Base-by-base conservation (phyloP, 1,139 yeast species). In the Scheffersomyces lignicola region DNA sequence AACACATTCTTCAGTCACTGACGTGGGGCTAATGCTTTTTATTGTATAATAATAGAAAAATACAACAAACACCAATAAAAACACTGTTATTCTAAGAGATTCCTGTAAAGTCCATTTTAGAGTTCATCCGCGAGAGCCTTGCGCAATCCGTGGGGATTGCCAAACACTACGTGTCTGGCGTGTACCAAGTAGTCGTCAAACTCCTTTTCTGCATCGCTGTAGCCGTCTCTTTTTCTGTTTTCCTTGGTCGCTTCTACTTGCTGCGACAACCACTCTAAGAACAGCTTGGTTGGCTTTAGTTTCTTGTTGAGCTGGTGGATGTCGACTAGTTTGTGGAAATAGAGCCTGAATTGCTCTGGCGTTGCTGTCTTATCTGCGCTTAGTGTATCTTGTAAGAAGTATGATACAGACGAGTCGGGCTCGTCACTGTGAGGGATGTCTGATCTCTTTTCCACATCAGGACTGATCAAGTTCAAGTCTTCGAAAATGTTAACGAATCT, bases 131-230 rank as follows among this genome's bases (percentile, higher is more conserved):
- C 64, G 40, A 65, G 48, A 31, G 76, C 78, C 49, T 80, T 80
- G 41, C 90, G 69, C 37, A 66, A 58, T 0, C 85, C 96, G 52
- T 76, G 67, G 8, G 87, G 88, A 50, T 88, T 88, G 2, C 96
- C 96, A 62, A 86, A 88, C 2, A 83, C 78, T 21, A 62, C 55
- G 54, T 86, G 92, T 47, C 95, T 74, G 11, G 83, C 75, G 18
- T 67, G 66, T n/a, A 79, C 52, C 53, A 83, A 56, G 32, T 60
- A 62, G 29, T 65, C 58, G 37, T 73, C 76, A 34, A 76, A 71
- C 4, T 56, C 61, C 17, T 57, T 56, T 37, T 62, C 66, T 10
- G 54, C 46, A 2, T 47, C 54, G 1, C 62, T 42, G 29, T 48
- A 52, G 18, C 11, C n/a, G 37, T 62, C 71, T 41, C 68, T 60